Conservation (phyloP, 371 early-diverging fungal genomes). For the Capillidium rhysosporum region DNA sequence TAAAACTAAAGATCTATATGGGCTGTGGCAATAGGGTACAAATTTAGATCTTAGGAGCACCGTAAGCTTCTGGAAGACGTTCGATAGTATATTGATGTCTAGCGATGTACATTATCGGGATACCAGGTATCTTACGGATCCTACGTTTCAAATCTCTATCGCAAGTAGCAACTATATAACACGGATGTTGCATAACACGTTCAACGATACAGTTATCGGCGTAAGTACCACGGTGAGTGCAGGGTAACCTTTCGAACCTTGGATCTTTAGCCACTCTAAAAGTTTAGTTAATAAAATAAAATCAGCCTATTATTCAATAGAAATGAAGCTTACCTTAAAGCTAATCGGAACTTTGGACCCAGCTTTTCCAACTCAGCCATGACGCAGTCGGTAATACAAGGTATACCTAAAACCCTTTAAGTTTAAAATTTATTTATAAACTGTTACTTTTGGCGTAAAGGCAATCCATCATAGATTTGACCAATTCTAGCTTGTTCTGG, state of each 20-base stretch:
- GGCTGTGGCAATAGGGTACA: background rate
- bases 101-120: conserved; percentile 98
- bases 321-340: conserved; percentile 77
- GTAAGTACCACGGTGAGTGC: conserved; percentile 98
- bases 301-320: too few relatives aligned
- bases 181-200: conserved; percentile 88
- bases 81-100: conserved; percentile 88
- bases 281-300: conserved; percentile 3
- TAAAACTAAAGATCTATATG: too few relatives aligned
- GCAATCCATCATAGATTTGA: conserved; percentile 97
- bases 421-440: conserved; percentile 8
- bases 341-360: conserved; percentile 93
- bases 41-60: conserved; percentile 13
- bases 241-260: conserved; percentile 87
- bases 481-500: conserved; percentile 95
- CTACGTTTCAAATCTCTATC: conserved; percentile 96
- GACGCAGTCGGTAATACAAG: conserved; percentile 99
- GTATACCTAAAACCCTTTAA: conserved; percentile 31
- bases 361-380: conserved; percentile 99
- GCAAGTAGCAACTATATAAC: conserved; percentile 99
- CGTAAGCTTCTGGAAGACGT: conserved; percentile 67
- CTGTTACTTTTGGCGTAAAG: conserved; percentile 79
- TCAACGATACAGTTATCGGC: conserved; percentile 99
- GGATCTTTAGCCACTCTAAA: conserved; percentile 82
- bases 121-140: conserved; percentile 94